Conservation (phyloP, 306 rosid species). For the Corylus americana region DNA sequence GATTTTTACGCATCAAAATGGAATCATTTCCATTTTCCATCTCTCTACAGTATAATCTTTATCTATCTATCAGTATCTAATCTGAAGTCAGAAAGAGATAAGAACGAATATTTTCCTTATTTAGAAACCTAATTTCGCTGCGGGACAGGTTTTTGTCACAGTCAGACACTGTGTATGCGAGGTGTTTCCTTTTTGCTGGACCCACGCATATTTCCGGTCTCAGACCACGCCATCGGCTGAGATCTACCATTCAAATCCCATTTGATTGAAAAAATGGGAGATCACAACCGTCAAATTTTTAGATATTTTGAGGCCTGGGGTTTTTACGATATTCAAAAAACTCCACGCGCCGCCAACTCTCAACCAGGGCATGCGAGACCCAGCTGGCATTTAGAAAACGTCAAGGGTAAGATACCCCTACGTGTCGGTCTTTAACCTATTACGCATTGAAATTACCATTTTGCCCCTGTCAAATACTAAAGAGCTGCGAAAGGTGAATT, state of each 20-base stretch:
- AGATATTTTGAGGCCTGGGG: background rate
- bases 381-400: background rate
- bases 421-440: background rate
- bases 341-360: constrained; percentile 25
- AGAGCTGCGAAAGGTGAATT: background rate
- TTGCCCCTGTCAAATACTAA: constrained; percentile 11
- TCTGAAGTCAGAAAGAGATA: constrained; percentile 11
- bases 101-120: constrained; percentile 39
- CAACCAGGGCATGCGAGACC: constrained; percentile 7
- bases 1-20: background rate
- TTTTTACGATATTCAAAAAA: background rate
- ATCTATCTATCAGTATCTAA: background rate
- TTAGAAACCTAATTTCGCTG: constrained; percentile 10
- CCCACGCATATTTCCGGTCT: background rate
- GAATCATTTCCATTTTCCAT: background rate
- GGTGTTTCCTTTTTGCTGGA: too few species aligned
- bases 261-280: too few species aligned
- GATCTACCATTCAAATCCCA: background rate
- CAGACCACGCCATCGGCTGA: background rate
- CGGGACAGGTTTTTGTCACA: background rate
- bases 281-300: background rate
- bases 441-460: constrained; percentile 6
- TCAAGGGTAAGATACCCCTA: background rate
- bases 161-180: background rate
- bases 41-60: background rate